Conservation (phyloP, 1,139 yeast genomes). For the Pichia sorboxylosa region DNA sequence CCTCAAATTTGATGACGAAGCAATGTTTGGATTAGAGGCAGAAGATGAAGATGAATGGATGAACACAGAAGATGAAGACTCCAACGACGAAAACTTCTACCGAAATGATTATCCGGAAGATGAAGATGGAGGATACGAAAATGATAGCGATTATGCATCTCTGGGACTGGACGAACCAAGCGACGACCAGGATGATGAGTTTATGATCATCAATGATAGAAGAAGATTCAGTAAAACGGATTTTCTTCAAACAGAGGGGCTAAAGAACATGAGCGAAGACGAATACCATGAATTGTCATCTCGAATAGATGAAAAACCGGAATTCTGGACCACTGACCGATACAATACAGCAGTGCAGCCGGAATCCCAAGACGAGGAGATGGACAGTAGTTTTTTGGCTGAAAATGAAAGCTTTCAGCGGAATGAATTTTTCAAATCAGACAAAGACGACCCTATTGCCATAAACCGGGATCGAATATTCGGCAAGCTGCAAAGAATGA, state of each 20-base stretch:
- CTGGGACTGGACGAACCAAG: conserved; percentile 21
- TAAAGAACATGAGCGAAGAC: conserved; percentile 23
- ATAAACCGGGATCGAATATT: conserved; percentile 53
- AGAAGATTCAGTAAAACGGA: conserved; percentile 20
- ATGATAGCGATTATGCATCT: conserved; percentile 17
- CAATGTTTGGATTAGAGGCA: conserved; percentile 40
- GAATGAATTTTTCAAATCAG: conserved; percentile 40
- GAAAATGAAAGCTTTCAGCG: conserved; percentile 27
- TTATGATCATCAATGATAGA: conserved; percentile 23
- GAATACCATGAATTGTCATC: conserved; percentile 24
- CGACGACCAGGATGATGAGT: conserved; percentile 30
- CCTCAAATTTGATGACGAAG: conserved; percentile 56
- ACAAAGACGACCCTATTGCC: conserved; percentile 49
- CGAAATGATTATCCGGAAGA: conserved; percentile 93
- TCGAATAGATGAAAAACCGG: conserved; percentile 11
- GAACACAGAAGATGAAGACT: conserved; percentile 53
- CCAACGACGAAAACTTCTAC: conserved; percentile 84
- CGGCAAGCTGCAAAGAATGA: conserved; percentile 42
- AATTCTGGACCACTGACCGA: conserved; percentile 4
- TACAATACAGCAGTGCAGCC: too few species aligned
- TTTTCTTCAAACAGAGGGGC: conserved; percentile 18
- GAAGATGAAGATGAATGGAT: conserved; percentile 36
- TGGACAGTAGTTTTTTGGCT: conserved; percentile 5
- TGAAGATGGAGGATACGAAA: conserved; percentile 44
- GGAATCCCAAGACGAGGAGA: conserved; percentile 18